phyloP scores from a whole-genome alignment of 1,139 yeast species.

The Maudiozyma humilis region DNA sequence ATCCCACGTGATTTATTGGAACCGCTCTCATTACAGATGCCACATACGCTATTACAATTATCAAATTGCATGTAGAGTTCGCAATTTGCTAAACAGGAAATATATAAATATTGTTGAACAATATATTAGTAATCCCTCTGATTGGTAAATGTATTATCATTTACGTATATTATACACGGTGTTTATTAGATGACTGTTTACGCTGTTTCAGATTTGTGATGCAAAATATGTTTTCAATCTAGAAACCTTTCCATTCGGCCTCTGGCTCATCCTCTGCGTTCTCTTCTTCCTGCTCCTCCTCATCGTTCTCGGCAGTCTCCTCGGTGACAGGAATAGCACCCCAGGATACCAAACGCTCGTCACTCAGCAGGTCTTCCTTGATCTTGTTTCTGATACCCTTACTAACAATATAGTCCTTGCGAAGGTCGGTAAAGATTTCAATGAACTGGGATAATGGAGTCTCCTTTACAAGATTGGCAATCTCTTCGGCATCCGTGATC shows the following conservation, averaged over 20 bases:
- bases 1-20: background rate
- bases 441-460: slow-evolving; percentile 52
- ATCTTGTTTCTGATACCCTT: slow-evolving; percentile 63
- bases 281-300: slow-evolving; percentile 21
- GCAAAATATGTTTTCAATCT: slow-evolving; percentile 6
- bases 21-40: no score
- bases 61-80: no score
- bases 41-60: no score
- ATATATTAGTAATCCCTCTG: no score
- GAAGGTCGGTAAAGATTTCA: slow-evolving; percentile 50
- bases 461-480: slow-evolving; percentile 32
- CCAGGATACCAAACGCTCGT: slow-evolving; percentile 60
- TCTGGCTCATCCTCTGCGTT: slow-evolving; percentile 31
- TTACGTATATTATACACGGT: background rate
- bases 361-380: slow-evolving; percentile 56
- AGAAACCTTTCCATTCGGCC: slow-evolving; percentile 47
- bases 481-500: slow-evolving; percentile 23
- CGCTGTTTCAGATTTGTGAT: background rate
- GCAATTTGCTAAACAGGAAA: no score
- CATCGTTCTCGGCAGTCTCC: slow-evolving; percentile 29
- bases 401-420: slow-evolving; percentile 39
- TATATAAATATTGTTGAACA: no score
- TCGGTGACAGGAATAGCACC: no score
- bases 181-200: background rate
- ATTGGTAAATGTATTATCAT: no score